Percentiles rank a stretch among this genome's conserved stretches.
Conservation (phyloP, 2,329 filamentous ascomycete species). For the Berkeleyomyces basicola region DNA sequence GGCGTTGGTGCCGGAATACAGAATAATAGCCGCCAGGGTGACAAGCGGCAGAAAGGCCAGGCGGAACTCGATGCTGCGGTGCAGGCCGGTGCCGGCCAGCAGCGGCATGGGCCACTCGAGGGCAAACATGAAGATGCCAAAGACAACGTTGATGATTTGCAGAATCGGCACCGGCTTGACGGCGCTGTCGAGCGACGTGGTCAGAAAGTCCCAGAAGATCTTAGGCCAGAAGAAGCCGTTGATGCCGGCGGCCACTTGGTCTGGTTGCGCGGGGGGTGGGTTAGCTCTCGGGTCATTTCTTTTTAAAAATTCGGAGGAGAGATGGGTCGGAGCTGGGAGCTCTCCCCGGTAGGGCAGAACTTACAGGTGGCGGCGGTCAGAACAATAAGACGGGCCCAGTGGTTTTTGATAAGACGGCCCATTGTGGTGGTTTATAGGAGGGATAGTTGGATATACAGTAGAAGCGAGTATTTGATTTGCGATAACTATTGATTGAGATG, state of each 20-base stretch:
- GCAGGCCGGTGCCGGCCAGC: conserved; percentile 59
- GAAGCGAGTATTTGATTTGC: background rate
- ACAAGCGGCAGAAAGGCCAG: conserved; percentile 69
- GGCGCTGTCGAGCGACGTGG: conserved; percentile 70
- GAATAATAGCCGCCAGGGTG: conserved; percentile 53
- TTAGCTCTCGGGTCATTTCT: background rate
- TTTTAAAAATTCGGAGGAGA: background rate
- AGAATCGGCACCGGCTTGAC: conserved; percentile 79
- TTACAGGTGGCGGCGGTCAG: conserved; percentile 66
- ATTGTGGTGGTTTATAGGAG: conserved; percentile 33
- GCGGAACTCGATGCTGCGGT: conserved; percentile 75
- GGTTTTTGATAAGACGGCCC: conserved; percentile 98
- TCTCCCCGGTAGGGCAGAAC: conserved; percentile 17
- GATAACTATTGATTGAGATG: background rate
- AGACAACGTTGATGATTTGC: conserved; percentile 75
- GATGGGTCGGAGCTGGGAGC: background rate
- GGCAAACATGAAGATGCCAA: conserved; percentile 61
- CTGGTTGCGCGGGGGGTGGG: conserved; percentile 27
- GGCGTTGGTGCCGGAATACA: conserved; percentile 87
- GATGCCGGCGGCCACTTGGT: conserved; percentile 71
- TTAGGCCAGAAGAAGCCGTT: conserved; percentile 97
- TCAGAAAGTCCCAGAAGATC: conserved; percentile 94
- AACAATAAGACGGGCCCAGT: conserved; percentile 90
- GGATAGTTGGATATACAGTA: conserved; percentile 1
- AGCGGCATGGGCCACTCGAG: conserved; percentile 82